phyloP scores from a whole-genome alignment of 805 yeast genomes.

The Candida qinlingensis region DNA sequence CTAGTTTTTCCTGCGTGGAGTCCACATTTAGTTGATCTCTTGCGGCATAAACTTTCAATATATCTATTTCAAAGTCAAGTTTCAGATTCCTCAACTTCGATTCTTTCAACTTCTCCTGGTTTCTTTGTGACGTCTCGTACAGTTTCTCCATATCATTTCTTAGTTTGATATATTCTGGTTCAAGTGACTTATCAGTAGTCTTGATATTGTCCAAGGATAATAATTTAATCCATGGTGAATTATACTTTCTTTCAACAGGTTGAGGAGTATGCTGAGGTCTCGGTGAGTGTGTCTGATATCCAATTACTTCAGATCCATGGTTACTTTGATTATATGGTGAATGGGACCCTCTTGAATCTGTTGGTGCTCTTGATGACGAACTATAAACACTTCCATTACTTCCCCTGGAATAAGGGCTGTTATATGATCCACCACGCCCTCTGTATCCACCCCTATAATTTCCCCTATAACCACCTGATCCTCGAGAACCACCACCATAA shows the following conservation, averaged over 20 bases:
- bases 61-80: conserved; percentile 24
- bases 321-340: background rate
- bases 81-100: conserved; percentile 17
- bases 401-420: conserved; percentile 4
- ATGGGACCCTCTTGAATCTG: background rate
- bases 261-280: background rate
- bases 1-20: conserved; percentile 31
- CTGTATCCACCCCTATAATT: conserved; percentile 5
- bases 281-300: background rate
- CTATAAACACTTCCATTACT: background rate
- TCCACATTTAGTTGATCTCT: conserved; percentile 30
- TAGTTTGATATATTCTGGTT: conserved; percentile 3
- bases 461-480: conserved; percentile 1
- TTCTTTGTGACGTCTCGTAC: conserved; percentile 16
- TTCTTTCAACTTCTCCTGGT: conserved; percentile 23
- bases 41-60: conserved; percentile 24
- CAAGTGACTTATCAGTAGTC: background rate
- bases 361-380: background rate
- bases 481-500: background rate
- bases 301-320: background rate
- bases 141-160: conserved; percentile 12
- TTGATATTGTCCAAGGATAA: conserved; percentile 5
- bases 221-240: conserved; percentile 15
- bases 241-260: conserved; percentile 1
- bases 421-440: conserved; percentile 1